Evolutionary conservation across 306 rosid genomes (phyloP).

Genomic region (Rubus idaeus): DNA sequence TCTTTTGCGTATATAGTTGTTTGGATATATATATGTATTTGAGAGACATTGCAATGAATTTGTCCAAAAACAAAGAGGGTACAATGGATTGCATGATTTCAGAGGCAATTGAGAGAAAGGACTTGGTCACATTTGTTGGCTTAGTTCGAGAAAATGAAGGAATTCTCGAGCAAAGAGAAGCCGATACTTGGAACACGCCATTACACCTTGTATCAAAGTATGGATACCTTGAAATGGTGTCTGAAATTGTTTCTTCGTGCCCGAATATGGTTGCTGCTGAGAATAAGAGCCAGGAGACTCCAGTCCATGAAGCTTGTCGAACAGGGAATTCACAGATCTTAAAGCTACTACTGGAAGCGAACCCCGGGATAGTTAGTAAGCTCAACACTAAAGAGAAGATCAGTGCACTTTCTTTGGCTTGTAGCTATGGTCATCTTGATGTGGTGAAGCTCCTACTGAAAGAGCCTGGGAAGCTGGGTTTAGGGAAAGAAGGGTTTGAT

Average conservation of each 20-base stretch:
- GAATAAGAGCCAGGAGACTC: conserved; percentile 52
- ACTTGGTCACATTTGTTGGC: conserved; percentile 24
- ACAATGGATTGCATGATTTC: conserved; percentile 48
- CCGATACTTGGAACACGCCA: conserved; percentile 37
- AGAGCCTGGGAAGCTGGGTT: conserved; percentile 26
- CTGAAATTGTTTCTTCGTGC: conserved; percentile 40
- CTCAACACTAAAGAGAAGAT: conserved; percentile 27
- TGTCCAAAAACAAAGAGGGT: conserved; percentile 2
- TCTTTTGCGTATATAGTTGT: background rate
- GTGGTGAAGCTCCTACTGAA: conserved; percentile 41
- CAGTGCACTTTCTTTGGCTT: conserved; percentile 44
- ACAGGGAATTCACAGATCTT: conserved; percentile 36
- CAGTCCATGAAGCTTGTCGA: conserved; percentile 50
- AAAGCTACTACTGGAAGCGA: conserved; percentile 34
- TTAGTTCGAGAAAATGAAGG: conserved; percentile 43
- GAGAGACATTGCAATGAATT: background rate
- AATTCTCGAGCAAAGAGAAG: conserved; percentile 47
- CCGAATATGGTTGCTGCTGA: conserved; percentile 60
- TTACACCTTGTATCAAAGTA: conserved; percentile 63
- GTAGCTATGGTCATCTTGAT: conserved; percentile 50
- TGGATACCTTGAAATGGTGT: conserved; percentile 43
- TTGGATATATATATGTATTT: background rate
- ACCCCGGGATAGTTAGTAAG: conserved; percentile 34
- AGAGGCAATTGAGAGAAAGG: conserved; percentile 46
- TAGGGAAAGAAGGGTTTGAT: conserved; percentile 36